Base-by-base conservation (phyloP, 768 basidiomycete genomes). In the Termitomyces sp. region DNA sequence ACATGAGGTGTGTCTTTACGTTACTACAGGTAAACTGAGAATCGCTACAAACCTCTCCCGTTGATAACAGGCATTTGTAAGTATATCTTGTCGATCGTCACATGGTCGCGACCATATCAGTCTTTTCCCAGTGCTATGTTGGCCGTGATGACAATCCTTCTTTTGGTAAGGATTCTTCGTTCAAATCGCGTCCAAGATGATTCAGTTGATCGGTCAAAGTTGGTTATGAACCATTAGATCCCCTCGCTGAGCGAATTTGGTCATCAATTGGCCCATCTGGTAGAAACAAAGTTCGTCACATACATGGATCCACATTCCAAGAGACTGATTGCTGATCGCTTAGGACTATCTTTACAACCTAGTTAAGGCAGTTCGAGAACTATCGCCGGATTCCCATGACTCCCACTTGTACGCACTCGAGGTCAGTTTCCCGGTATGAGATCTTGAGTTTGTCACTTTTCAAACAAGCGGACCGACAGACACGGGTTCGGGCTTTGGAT, bases 301-400 rank as follows among this genome's bases (percentile, higher is more conserved):
- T 27, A 7, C 40, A 12, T 12, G 44, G 39, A 18, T 18, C 31
- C 3, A 33, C 9, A 3, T 15, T 31, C 35, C n/a, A 16, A n/a
- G 35, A 38, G 35, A 33, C 42, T 16, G 36, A 40, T 15, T 40
- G 25, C 13, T 18, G 13, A 32, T 20, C 35, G 35, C 11, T 20
- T 31, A 95, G 92, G 94, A 97, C 33, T 98, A 98, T 64, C 74
- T 97, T 2, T 96, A 87, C 65, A 76, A 82, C 11, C 83, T 98
- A 1, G 86, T 84, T 0, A 76, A 81, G 16, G 82, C 90, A 0
- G 81, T 98, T 0, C 77, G 85, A n/a, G 68, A 80, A 12, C 81
- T 98, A 2, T 85, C 88, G 0, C 88, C 89, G 0, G 76, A 82
- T 31, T 89, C 89, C 1, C 71, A 81, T 53, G 92, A 94, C 60